Base-by-base conservation (phyloP, 495 filamentous ascomycete species). In the Cercophora samala region DNA sequence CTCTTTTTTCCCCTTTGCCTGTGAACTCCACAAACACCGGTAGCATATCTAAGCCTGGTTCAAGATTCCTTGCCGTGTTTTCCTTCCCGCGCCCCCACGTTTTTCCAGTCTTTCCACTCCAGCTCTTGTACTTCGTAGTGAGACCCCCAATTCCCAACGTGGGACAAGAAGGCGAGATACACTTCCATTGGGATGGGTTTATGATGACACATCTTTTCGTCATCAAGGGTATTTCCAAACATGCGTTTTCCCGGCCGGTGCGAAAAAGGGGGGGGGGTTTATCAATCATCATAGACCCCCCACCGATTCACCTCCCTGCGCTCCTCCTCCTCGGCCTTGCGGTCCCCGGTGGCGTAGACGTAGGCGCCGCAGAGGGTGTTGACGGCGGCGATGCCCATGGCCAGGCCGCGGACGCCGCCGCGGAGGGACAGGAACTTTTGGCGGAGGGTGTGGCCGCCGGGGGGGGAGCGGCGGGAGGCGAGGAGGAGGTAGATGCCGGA, bases 401-500 rank as follows among this genome's bases (percentile, higher is more conserved):
- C 91, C 42, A 82, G 75, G 37, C 90, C 87, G 62, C 92, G 84
- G 56, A 93, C 85, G 51, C 88, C 76, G 2, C 93, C 93, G 60
- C 91, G 83, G 25, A 85, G 77, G 19, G 86, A 84, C 9, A 46
- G 5, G 75, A 90, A 89, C 74, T 86, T 89, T 66, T 82, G 85
- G 61, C 75, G 71, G 70, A 87, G 79, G 51, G 84, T 66, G 8
- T 8, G 4, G 37, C 37, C 37, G 37, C 37, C 37, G 63, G 77
- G 81, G 64, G 86, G 86, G 64, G 83, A 84, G 66, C 90, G 83
- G 64, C 91, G 85, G 66, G 84, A 77, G 23, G 92, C 93, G 55
- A 93, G 81, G 11, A 97, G 77, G 18, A 93, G 80, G 76, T 98
- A 99, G 22, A 97, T 79, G 4, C 89, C 91, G 52, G 89, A 92